A percentile compares a stretch with the other conserved stretches of the same genome.
Evolutionary conservation across 1,139 yeast species (phyloP).

Genomic region (Pichia sp.): DNA sequence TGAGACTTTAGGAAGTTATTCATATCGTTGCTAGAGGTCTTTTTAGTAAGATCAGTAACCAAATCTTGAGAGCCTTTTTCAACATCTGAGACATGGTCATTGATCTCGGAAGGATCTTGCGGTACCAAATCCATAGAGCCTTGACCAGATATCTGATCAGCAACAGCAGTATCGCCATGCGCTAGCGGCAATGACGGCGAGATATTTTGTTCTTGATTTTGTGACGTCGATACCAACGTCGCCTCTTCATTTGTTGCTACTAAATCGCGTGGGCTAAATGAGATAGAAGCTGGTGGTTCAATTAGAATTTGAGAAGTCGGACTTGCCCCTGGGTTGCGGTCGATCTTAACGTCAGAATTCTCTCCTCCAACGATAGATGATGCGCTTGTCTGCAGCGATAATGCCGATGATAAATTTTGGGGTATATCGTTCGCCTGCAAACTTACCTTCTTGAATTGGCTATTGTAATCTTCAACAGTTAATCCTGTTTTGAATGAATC

Average conservation of each 20-base stretch:
- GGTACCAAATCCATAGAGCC: not conserved
- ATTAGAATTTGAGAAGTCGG: not conserved
- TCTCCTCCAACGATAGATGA: not conserved
- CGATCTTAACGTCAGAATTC: not conserved
- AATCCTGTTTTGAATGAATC: conserved; percentile 18
- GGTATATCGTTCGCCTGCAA: not conserved
- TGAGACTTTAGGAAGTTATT: not conserved
- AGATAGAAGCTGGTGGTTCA: not conserved
- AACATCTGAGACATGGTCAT: not conserved
- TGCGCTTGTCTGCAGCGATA: not conserved
- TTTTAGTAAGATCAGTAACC: not conserved
- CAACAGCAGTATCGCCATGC: not conserved
- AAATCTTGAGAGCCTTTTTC: not conserved
- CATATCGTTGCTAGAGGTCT: not conserved
- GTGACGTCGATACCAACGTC: not conserved
- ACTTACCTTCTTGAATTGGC: conserved; percentile 12
- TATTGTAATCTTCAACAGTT: conserved; percentile 19
- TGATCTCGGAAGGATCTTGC: not conserved
- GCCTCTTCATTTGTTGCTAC: not conserved
- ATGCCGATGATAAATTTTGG: not conserved
- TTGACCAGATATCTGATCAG: not conserved
- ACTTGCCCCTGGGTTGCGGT: not conserved
- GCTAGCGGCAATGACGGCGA: not conserved
- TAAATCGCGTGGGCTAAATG: not conserved
- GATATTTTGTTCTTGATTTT: not conserved